Conservation (phyloP, 2,329 filamentous ascomycete genomes). For the Domatiomyces globalis region DNA sequence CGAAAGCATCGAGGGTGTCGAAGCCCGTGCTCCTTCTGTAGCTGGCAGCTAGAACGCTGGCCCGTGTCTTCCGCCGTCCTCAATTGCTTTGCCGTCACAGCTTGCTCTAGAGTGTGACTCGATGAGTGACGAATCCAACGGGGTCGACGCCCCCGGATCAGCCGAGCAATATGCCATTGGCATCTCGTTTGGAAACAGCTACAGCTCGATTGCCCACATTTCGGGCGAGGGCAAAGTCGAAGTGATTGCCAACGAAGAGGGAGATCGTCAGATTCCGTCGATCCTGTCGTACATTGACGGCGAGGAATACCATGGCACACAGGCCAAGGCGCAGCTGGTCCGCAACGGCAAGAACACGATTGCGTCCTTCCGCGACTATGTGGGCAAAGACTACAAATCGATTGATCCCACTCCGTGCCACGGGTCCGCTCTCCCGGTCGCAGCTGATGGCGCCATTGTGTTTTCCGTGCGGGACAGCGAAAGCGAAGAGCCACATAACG, state of each 20-base stretch:
- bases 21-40: not conserved
- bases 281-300: slow-evolving; percentile 88
- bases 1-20: no score
- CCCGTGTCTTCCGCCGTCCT: not conserved
- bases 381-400: slow-evolving; percentile 88
- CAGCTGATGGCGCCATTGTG: slow-evolving; percentile 55
- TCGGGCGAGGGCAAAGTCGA: slow-evolving; percentile 79
- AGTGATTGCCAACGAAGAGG: slow-evolving; percentile 98
- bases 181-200: slow-evolving; percentile 95
- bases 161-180: slow-evolving; percentile 61
- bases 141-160: slow-evolving; percentile 27
- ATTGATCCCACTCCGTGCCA: slow-evolving; percentile 95
- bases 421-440: slow-evolving; percentile 76
- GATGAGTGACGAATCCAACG: slow-evolving; percentile 42
- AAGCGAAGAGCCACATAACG: slow-evolving; percentile 49
- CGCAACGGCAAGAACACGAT: slow-evolving; percentile 88
- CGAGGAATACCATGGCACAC: slow-evolving; percentile 90
- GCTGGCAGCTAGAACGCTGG: not conserved
- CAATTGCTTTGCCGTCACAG: not conserved
- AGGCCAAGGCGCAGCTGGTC: slow-evolving; percentile 86
- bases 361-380: slow-evolving; percentile 88
- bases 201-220: slow-evolving; percentile 92
- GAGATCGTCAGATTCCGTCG: slow-evolving; percentile 94
- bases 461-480: slow-evolving; percentile 72
- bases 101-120: not conserved